phyloP scores from a whole-genome alignment of 2,329 filamentous ascomycete species.

The Trichoderma sp. region DNA sequence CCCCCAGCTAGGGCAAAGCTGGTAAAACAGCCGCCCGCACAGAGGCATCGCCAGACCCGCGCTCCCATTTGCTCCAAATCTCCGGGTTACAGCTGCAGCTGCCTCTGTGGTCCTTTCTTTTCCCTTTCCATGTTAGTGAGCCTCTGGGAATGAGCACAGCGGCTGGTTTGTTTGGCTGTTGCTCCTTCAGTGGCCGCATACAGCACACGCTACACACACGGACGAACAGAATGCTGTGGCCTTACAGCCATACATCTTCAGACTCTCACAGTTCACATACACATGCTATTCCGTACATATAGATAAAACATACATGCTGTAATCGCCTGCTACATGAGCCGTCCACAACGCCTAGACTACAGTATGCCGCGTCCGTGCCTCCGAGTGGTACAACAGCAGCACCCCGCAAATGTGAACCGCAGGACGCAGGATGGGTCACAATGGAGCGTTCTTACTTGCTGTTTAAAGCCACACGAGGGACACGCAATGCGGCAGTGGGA shows the following conservation, averaged over 20 bases:
- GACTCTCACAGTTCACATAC: not conserved
- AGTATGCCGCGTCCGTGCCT: not conserved
- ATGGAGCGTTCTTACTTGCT: not conserved
- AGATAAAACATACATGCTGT: constrained; percentile 11
- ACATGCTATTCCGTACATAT: not conserved
- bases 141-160: not conserved
- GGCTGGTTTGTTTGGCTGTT: not conserved
- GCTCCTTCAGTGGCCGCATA: not conserved
- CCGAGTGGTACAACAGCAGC: constrained; percentile 9
- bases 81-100: constrained; percentile 12
- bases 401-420: constrained; percentile 22
- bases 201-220: not conserved
- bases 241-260: not conserved
- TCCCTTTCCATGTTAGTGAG: not conserved
- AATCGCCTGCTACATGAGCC: constrained; percentile 17
- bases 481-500: not conserved
- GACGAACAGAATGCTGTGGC: not conserved
- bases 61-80: constrained; percentile 17
- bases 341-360: not conserved
- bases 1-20: constrained; percentile 19
- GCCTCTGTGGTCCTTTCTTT: not conserved
- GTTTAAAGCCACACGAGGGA: not conserved
- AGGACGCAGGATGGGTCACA: constrained; percentile 2
- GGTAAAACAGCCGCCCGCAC: constrained; percentile 14
- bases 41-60: constrained; percentile 5